Conservation (phyloP, 495 filamentous ascomycete genomes). For the Tuber microsphaerosporum region DNA sequence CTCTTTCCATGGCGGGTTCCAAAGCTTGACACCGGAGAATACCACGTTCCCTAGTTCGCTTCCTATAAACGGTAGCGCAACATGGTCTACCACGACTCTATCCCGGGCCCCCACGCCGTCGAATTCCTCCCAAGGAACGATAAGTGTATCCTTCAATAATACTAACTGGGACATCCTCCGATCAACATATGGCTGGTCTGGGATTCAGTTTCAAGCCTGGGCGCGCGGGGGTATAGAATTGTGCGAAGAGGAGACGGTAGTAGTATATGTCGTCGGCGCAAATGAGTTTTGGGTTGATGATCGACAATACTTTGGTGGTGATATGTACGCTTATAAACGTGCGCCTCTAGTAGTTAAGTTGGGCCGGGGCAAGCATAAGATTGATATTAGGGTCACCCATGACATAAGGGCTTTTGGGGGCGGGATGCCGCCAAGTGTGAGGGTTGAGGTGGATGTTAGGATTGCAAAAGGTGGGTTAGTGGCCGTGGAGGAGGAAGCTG, state of each 20-base stretch:
- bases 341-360: conserved; percentile 50
- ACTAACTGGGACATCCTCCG: conserved; percentile 51
- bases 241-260: conserved; percentile 38
- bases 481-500: conserved; percentile 40
- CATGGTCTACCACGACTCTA: conserved; percentile 45
- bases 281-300: conserved; percentile 52
- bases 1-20: conserved; percentile 51
- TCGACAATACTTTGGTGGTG: conserved; percentile 51
- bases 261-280: conserved; percentile 46
- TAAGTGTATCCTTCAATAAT: conserved; percentile 48
- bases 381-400: conserved; percentile 52
- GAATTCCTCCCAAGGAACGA: conserved; percentile 36
- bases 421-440: conserved; percentile 44
- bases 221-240: conserved; percentile 49
- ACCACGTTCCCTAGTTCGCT: conserved; percentile 50
- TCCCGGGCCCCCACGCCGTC: conserved; percentile 26
- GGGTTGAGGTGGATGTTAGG: conserved; percentile 42
- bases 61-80: conserved; percentile 47
- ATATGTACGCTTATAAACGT: conserved; percentile 50
- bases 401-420: conserved; percentile 53
- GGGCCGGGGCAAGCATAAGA: conserved; percentile 47
- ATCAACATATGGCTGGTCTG: conserved; percentile 56
- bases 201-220: conserved; percentile 57
- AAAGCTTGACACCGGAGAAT: conserved; percentile 43
- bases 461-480: conserved; percentile 40